These are phyloP conservation scores for Rubus parviflorus DNA, from an alignment of 306 rosid genomes.

Conservation along the genomic window DNA sequence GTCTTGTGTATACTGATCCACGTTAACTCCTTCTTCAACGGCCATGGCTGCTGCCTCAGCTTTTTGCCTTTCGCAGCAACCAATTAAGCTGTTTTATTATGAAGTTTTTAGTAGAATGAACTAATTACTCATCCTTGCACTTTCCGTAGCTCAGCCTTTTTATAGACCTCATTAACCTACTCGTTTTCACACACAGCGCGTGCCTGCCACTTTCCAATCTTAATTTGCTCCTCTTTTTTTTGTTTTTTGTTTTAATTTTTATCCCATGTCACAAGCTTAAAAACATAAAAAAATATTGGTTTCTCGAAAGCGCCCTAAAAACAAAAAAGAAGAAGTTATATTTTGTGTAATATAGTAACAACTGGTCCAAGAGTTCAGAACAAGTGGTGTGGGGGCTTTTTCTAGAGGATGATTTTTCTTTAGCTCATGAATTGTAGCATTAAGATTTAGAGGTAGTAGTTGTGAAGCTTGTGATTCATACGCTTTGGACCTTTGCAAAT, in stretches of 20 bases:
- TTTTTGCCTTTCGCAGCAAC: background rate
- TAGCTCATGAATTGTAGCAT: background rate
- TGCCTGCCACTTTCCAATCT: background rate
- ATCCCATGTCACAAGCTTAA: background rate
- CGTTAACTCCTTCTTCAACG: conserved; percentile 37
- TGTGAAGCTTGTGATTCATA: too few species aligned
- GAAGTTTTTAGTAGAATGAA: too few species aligned
- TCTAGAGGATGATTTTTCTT: background rate
- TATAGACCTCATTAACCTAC: background rate
- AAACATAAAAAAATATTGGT: background rate
- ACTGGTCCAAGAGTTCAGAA: background rate
- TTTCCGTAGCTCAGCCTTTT: background rate
- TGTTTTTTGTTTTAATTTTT: background rate
- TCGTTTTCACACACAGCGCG: background rate
- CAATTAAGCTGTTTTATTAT: background rate
- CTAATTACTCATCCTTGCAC: background rate
- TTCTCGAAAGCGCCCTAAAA: background rate
- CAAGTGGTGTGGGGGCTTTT: background rate
- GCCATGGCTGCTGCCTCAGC: conserved; percentile 25
- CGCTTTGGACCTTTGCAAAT: background rate
- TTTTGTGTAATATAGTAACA: background rate
- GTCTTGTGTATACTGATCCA: conserved; percentile 60
- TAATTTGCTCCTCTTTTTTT: background rate
- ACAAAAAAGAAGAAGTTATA: background rate
- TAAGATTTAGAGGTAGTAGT: background rate